Conservation (phyloP, 2,329 filamentous ascomycete species). For the Pseudocercospora fuligena region DNA sequence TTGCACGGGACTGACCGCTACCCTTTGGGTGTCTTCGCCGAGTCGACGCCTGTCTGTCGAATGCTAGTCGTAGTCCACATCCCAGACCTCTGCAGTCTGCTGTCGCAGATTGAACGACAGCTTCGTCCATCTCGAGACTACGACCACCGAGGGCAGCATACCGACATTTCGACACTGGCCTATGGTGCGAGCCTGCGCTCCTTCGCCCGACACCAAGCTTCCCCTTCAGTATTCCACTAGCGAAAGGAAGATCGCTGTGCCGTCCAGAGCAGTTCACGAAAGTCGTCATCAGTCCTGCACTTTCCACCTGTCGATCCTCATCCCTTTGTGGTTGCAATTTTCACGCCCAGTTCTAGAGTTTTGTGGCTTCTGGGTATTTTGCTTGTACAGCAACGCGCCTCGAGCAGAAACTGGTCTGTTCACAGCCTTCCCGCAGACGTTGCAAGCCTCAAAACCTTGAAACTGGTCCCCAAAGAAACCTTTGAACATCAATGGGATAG, state of each 20-base stretch:
- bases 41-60: slow-evolving; percentile 1
- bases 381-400: too few species aligned
- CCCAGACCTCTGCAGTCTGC: slow-evolving; percentile 6
- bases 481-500: too few species aligned
- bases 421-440: too few species aligned
- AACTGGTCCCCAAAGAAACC: too few species aligned
- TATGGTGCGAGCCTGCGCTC: neutral
- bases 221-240: neutral
- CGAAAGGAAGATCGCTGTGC: neutral
- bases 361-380: too few species aligned
- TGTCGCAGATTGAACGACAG: slow-evolving; percentile 15
- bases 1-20: neutral
- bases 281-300: slow-evolving; percentile 7
- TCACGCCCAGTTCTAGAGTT: too few species aligned
- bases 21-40: neutral
- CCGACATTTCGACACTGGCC: neutral
- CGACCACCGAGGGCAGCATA: neutral
- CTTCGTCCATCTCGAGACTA: neutral
- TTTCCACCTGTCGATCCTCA: slow-evolving; percentile 29
- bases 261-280: neutral
- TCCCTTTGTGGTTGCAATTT: too few species aligned
- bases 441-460: too few species aligned
- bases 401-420: too few species aligned
- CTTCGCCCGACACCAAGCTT: slow-evolving; percentile 1
- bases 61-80: neutral